These are phyloP conservation scores for Reticulascus tulasneorum DNA, from an alignment of 2,329 filamentous ascomycete genomes.

Conservation along the genomic window DNA sequence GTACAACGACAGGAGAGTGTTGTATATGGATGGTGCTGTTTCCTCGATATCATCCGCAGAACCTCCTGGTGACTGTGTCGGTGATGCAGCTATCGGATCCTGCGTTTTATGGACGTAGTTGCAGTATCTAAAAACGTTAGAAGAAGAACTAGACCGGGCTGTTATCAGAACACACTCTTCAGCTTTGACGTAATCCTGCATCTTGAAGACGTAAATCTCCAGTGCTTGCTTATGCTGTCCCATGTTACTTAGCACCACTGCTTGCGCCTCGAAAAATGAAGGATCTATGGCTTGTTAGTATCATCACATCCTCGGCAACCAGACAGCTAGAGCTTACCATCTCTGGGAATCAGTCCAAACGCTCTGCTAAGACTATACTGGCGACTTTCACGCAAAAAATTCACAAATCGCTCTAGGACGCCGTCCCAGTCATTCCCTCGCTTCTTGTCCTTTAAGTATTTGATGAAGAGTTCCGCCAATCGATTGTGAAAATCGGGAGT, in stretches of 20 bases:
- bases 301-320: slow-evolving; percentile 3
- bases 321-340: slow-evolving; percentile 52
- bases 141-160: not conserved
- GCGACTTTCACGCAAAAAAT: slow-evolving; percentile 70
- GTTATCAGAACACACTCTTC: slow-evolving; percentile 73
- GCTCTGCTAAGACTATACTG: slow-evolving; percentile 79
- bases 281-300: slow-evolving; percentile 53
- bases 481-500: slow-evolving; percentile 85
- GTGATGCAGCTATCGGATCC: slow-evolving; percentile 35
- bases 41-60: slow-evolving; percentile 39
- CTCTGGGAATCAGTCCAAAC: slow-evolving; percentile 71
- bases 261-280: slow-evolving; percentile 82
- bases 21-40: slow-evolving; percentile 75
- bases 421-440: slow-evolving; percentile 48
- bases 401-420: slow-evolving; percentile 64
- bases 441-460: slow-evolving; percentile 46
- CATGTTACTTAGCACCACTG: slow-evolving; percentile 91
- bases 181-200: slow-evolving; percentile 81
- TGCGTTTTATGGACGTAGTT: slow-evolving; percentile 73
- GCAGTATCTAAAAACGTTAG: slow-evolving; percentile 63
- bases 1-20: slow-evolving; percentile 85
- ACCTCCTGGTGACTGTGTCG: slow-evolving; percentile 25
- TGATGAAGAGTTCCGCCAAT: slow-evolving; percentile 66
- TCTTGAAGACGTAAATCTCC: slow-evolving; percentile 96
- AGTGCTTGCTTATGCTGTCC: slow-evolving; percentile 91